Percentiles rank a stretch among this genome's conserved stretches.
Evolutionary conservation across 805 yeast genomes (phyloP).

Genomic region (Schwanniomyces polymorphus): DNA sequence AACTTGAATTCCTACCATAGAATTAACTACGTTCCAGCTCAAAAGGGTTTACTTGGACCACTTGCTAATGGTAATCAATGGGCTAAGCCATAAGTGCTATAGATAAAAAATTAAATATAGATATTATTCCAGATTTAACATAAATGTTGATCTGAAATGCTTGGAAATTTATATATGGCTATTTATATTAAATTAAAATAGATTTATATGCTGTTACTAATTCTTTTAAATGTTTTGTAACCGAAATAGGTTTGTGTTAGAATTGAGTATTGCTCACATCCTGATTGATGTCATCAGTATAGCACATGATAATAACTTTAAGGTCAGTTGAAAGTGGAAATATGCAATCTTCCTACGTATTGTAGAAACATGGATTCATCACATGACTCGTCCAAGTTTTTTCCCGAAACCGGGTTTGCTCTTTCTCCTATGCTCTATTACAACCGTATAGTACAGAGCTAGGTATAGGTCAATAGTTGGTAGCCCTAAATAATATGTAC

Average conservation of each 20-base stretch:
- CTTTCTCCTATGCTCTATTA: not conserved
- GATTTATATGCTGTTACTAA: not conserved
- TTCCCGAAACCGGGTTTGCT: too few relatives aligned
- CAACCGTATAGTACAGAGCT: too few relatives aligned
- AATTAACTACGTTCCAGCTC: constrained; percentile 74
- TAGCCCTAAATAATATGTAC: too few relatives aligned
- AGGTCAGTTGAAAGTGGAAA: too few relatives aligned
- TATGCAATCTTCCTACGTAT: too few relatives aligned
- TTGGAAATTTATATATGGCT: not conserved
- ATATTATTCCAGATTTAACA: not conserved
- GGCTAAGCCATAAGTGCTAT: constrained; percentile 40
- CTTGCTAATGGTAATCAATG: constrained; percentile 55
- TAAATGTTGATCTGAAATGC: not conserved
- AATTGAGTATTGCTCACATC: too few relatives aligned
- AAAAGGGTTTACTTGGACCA: constrained; percentile 69
- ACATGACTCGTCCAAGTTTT: too few relatives aligned
- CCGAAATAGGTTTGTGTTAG: too few relatives aligned
- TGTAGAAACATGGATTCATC: too few relatives aligned
- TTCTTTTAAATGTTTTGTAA: not conserved
- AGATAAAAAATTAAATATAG: not conserved
- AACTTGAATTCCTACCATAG: constrained; percentile 83
- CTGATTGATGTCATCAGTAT: too few relatives aligned
- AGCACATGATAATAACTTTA: too few relatives aligned
- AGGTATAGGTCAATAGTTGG: too few relatives aligned
- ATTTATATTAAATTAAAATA: not conserved